Percentiles rank a stretch among this genome's conserved stretches.
Conservation (phyloP, 1,284 basidiomycete genomes). For the Somion occarium region DNA sequence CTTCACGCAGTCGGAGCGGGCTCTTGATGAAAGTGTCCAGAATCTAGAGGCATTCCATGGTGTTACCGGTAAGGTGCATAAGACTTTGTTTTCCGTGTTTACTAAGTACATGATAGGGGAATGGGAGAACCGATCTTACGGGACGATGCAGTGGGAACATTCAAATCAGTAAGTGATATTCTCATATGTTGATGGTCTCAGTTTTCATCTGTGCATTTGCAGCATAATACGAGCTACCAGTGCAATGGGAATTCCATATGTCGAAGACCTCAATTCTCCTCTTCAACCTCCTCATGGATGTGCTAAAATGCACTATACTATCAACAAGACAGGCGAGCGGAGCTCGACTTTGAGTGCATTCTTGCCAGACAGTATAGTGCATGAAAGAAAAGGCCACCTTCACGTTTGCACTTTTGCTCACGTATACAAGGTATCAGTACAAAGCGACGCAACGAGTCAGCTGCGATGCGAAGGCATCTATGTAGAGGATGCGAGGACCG, state of each 20-base stretch:
- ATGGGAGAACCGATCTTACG: no score
- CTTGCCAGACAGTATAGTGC: conserved; percentile 7
- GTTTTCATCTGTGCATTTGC: neutral
- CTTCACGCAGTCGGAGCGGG: neutral
- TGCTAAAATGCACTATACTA: conserved; percentile 7
- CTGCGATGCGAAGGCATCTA: conserved; percentile 1
- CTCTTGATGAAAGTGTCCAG: neutral
- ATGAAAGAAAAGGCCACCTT: conserved; percentile 2
- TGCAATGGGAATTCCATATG: conserved; percentile 8
- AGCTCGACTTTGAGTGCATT: conserved; percentile 13
- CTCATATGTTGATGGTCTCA: no score
- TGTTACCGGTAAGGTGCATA: neutral
- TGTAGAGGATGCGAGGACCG: neutral
- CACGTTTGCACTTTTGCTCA: conserved; percentile 10
- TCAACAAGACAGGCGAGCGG: conserved; percentile 5
- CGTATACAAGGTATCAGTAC: conserved; percentile 9
- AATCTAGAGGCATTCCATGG: neutral
- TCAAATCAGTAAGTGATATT: no score
- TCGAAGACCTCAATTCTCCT: conserved; percentile 9
- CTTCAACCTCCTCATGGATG: conserved; percentile 7
- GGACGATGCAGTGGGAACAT: no score
- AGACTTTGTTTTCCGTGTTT: neutral
- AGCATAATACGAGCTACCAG: conserved; percentile 4
- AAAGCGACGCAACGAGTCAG: neutral
- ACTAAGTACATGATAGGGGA: neutral